Base-by-base conservation (phyloP, 495 filamentous ascomycete species). In the Podospora pseudopauciseta region DNA sequence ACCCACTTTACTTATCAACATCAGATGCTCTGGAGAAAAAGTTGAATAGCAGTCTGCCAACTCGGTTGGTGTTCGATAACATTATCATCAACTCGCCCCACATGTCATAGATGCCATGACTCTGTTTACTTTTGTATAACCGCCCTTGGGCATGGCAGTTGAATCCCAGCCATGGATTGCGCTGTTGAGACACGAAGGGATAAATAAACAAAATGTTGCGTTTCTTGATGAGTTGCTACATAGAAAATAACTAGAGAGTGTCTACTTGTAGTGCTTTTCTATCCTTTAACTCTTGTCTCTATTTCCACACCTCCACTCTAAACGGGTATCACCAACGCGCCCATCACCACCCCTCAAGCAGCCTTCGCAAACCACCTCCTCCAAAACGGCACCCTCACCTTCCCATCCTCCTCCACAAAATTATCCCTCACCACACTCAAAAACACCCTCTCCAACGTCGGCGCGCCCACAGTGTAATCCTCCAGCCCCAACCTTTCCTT, bases 391-490 rank as follows among this genome's bases (percentile, higher is more conserved):
- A 32, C 57, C 65, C 30, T 67, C 72, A 75, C 78, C 71, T 75
- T 73, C 63, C 89, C 88, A 79, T 93, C 90, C 76, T 94, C 92
- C 65, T 85, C 79, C 4, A 92, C 84, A 75, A 89, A 85, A 74
- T 92, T 88, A 77, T 86, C 85, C 30, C 85, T 86, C 1, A 94
- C 90, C 72, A 94, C 92, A 34, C 79, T 87, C 77, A 96, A 77
- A 78, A 96, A 96, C 1, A 94, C 91, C 76, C 93, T 88, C 77
- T 94, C 92, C 65, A 94, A 81, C 15, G 90, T 93, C 54, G 90
- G 92, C 67, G 89, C 89, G 49, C 85, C 88, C 69, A 92, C 88
- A 57, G 87, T 89, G 76, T 91, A 94, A 75, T 90, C 89, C 78
- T 89, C 86, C 57, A 94, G 79, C 0, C 90, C 88, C 30, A 93